Percentiles rank a stretch among this genome's conserved stretches.
Evolutionary conservation across 345 rosid genomes (phyloP).

Genomic region (Populus davidiana): DNA sequence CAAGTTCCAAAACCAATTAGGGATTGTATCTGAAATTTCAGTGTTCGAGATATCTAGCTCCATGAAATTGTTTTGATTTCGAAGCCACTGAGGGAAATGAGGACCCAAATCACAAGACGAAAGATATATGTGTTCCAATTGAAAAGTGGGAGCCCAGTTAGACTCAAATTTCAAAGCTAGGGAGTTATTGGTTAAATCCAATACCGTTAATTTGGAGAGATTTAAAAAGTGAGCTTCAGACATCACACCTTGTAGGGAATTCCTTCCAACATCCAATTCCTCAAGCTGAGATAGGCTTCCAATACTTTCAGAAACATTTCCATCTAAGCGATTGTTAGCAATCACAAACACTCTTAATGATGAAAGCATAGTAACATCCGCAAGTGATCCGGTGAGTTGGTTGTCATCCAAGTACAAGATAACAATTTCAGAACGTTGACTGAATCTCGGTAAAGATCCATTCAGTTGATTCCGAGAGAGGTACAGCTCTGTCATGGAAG

Average conservation of each 20-base stretch:
- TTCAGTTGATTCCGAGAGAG: neutral
- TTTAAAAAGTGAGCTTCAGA: neutral
- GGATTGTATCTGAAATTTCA: constrained; percentile 16
- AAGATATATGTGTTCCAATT: neutral
- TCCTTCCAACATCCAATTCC: neutral
- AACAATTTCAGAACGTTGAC: too few relatives aligned
- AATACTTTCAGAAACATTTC: neutral
- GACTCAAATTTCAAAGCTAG: neutral
- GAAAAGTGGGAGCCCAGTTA: neutral
- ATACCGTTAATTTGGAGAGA: neutral
- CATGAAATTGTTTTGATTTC: neutral
- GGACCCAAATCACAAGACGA: constrained; percentile 1
- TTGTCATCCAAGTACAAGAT: too few relatives aligned
- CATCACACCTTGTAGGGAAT: neutral
- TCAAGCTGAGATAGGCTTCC: neutral
- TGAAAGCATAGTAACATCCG: neutral
- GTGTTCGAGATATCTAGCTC: constrained; percentile 22
- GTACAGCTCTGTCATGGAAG: too few relatives aligned
- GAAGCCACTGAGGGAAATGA: constrained; percentile 12
- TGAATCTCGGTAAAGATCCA: neutral
- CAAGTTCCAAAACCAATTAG: constrained; percentile 24
- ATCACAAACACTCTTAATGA: neutral
- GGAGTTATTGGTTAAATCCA: neutral
- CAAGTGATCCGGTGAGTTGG: too few relatives aligned
- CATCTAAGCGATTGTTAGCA: neutral